Evolutionary conservation across 2,329 filamentous ascomycete species (phyloP).

Genomic region (Colletotrichum endophyticum): DNA sequence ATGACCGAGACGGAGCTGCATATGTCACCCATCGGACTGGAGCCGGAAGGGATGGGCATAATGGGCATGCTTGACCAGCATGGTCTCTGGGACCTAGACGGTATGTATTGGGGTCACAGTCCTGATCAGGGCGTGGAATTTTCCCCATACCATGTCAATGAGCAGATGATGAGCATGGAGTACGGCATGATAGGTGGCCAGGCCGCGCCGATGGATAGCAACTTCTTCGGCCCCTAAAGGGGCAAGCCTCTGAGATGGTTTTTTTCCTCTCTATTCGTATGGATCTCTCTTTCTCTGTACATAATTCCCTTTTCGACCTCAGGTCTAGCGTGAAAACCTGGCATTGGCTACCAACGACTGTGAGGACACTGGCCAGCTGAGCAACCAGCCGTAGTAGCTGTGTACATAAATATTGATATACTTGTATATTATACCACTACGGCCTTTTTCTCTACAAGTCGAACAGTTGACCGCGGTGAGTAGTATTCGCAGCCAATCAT

Average conservation of each 20-base stretch:
- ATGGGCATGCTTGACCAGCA: slow-evolving; percentile 60
- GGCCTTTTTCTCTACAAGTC: background rate
- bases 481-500: background rate
- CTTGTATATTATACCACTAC: background rate
- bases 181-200: slow-evolving; percentile 42
- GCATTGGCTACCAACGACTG: background rate
- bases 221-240: slow-evolving; percentile 49
- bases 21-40: slow-evolving; percentile 57
- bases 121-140: slow-evolving; percentile 34
- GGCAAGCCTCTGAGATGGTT: background rate
- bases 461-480: background rate
- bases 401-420: background rate
- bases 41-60: slow-evolving; percentile 54
- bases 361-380: background rate
- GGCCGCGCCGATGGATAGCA: slow-evolving; percentile 39
- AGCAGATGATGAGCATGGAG: slow-evolving; percentile 39
- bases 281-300: background rate
- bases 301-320: background rate
- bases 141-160: slow-evolving; percentile 31
- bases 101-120: slow-evolving; percentile 56
- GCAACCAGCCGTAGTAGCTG: background rate
- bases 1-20: slow-evolving; percentile 46
- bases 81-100: slow-evolving; percentile 61
- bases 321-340: background rate
- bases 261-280: background rate